Conservation (phyloP, 1,284 basidiomycete species). For the Ganoderma leucocontextum region DNA sequence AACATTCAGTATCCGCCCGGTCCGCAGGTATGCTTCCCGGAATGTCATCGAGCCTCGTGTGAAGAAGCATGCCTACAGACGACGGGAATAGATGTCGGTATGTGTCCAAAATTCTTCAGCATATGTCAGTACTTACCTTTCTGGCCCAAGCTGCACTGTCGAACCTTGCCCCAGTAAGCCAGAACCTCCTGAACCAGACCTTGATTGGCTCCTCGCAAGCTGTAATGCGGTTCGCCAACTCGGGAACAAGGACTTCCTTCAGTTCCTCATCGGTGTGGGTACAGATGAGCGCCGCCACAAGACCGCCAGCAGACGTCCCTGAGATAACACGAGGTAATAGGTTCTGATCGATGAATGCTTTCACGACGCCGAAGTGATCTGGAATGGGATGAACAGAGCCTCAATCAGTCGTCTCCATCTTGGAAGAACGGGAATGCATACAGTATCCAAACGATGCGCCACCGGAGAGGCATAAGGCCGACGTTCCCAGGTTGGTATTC, state of each 20-base stretch:
- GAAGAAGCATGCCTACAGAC: conserved; percentile 76
- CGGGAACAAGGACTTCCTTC: conserved; percentile 77
- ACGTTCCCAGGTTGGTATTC: conserved; percentile 90
- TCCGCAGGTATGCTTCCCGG: conserved; percentile 92
- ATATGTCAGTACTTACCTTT: conserved; percentile 62
- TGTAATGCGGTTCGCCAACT: conserved; percentile 87
- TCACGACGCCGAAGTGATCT: conserved; percentile 93
- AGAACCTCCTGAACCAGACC: conserved; percentile 85
- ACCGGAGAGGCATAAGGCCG: conserved; percentile 93
- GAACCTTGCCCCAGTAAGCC: conserved; percentile 92
- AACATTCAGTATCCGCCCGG: conserved; percentile 93
- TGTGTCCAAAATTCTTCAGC: background rate
- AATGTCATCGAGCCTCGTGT: conserved; percentile 96
- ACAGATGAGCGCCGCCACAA: conserved; percentile 88
- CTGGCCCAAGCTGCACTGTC: conserved; percentile 92
- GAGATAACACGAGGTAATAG: conserved; percentile 91
- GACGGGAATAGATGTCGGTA: background rate
- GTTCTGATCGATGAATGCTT: conserved; percentile 89
- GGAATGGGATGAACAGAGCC: background rate
- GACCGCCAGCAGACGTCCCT: conserved; percentile 93
- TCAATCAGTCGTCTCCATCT: background rate
- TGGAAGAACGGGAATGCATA: conserved; percentile 44
- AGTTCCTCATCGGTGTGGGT: conserved; percentile 93
- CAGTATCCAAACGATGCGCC: conserved; percentile 96
- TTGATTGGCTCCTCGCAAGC: conserved; percentile 88